These are phyloP conservation scores for Apiospora pterosperma DNA, from an alignment of 2,329 filamentous ascomycete species.

Conservation along the genomic window DNA sequence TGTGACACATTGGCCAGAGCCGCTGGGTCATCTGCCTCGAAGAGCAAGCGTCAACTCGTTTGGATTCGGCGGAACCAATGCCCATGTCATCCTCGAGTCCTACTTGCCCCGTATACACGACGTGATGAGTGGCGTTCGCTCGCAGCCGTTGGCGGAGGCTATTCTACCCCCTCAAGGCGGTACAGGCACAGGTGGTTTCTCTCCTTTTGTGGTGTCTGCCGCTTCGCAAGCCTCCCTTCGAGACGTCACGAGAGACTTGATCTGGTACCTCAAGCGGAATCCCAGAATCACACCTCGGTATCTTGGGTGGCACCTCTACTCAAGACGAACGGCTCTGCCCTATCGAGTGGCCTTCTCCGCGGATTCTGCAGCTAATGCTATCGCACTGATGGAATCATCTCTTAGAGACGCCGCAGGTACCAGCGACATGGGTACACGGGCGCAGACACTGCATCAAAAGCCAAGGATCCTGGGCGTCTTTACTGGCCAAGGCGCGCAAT, in stretches of 20 bases:
- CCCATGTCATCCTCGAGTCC: constrained; percentile 39
- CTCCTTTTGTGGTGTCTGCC: constrained; percentile 37
- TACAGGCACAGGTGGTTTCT: constrained; percentile 5
- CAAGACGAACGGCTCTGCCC: constrained; percentile 26
- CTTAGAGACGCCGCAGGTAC: constrained; percentile 13
- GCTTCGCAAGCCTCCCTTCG: constrained; percentile 31
- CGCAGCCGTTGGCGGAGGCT: background rate
- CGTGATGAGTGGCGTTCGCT: background rate
- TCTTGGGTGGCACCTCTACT: constrained; percentile 31
- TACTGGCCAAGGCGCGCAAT: constrained; percentile 34
- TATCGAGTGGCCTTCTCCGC: constrained; percentile 27
- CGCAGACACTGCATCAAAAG: constrained; percentile 11
- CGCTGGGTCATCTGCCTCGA: constrained; percentile 31
- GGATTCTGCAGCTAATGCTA: constrained; percentile 16
- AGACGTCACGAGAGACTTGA: constrained; percentile 21
- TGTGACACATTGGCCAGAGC: constrained; percentile 29
- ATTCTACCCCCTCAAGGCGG: background rate
- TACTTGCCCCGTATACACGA: constrained; percentile 32
- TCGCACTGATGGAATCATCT: constrained; percentile 21
- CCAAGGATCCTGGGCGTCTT: constrained; percentile 29
- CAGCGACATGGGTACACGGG: constrained; percentile 17
- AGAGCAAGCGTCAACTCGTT: constrained; percentile 43
- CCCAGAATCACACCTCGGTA: constrained; percentile 10
- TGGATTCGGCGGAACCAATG: constrained; percentile 42
- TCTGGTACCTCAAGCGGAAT: constrained; percentile 24